A percentile compares a stretch with the other conserved stretches of the same genome.
Evolutionary conservation across 805 yeast genomes (phyloP).

Genomic region (Yueomyces sp.): DNA sequence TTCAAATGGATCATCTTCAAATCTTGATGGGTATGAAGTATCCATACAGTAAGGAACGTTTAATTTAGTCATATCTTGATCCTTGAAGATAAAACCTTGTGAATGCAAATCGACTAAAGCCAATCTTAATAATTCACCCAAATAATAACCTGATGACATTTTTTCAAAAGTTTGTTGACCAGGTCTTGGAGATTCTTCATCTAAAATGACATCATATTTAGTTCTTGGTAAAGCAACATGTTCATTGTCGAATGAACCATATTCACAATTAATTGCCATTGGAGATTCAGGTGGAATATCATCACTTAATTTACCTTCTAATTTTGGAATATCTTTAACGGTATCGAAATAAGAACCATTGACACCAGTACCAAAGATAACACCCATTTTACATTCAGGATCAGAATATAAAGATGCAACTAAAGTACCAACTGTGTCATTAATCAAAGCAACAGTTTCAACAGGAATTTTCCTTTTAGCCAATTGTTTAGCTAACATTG

Average conservation of each 20-base stretch:
- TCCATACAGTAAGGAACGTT: constrained; percentile 59
- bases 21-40: constrained; percentile 71
- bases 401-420: constrained; percentile 91
- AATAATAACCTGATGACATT: constrained; percentile 91
- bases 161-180: constrained; percentile 92
- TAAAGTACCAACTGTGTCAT: constrained; percentile 92
- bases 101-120: constrained; percentile 58
- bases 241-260: constrained; percentile 93
- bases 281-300: constrained; percentile 52
- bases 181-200: constrained; percentile 81
- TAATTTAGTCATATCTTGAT: constrained; percentile 53
- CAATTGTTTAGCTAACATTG: constrained; percentile 71
- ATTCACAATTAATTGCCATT: constrained; percentile 96
- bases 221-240: constrained; percentile 75
- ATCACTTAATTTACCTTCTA: constrained; percentile 49
- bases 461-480: constrained; percentile 55
- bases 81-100: constrained; percentile 50
- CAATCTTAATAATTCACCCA: constrained; percentile 82
- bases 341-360: constrained; percentile 89
- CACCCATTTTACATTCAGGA: constrained; percentile 78
- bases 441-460: constrained; percentile 77
- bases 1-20: constrained; percentile 82
- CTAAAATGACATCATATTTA: constrained; percentile 68
- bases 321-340: constrained; percentile 61
- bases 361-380: constrained; percentile 93